These are phyloP conservation scores for Erysiphe neolycopersici DNA, from an alignment of 2,329 filamentous ascomycete genomes.

Conservation along the genomic window DNA sequence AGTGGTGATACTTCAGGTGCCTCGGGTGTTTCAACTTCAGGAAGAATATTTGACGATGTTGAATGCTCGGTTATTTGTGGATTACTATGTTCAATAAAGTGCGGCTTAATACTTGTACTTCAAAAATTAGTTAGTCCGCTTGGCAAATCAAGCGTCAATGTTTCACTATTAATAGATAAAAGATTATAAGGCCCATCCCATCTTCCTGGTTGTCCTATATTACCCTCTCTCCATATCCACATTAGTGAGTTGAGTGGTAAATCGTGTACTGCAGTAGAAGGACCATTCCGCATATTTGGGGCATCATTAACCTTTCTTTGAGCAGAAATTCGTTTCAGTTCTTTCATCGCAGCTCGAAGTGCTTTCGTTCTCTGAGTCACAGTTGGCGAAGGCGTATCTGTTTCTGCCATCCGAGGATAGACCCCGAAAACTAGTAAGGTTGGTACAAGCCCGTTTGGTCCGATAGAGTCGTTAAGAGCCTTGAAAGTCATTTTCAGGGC, in stretches of 20 bases:
- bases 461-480: slow-evolving; percentile 2
- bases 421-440: slow-evolving; percentile 2
- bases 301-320: slow-evolving; percentile 1
- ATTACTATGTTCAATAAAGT: too few relatives aligned
- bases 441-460: slow-evolving; percentile 1
- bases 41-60: too few relatives aligned
- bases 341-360: slow-evolving; percentile 1
- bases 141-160: neutral
- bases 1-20: too few relatives aligned
- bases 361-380: neutral
- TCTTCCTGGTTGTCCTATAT: neutral
- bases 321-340: neutral
- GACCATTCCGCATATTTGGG: neutral
- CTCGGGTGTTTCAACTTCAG: too few relatives aligned
- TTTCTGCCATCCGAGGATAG: slow-evolving; percentile 1
- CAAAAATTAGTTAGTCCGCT: neutral
- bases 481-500: slow-evolving; percentile 3
- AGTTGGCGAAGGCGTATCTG: neutral
- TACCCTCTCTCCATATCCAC: slow-evolving; percentile 1
- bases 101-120: neutral
- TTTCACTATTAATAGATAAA: neutral
- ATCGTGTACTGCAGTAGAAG: neutral
- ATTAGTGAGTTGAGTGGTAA: slow-evolving; percentile 1
- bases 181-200: neutral
- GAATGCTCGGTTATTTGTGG: too few relatives aligned